Evolutionary conservation across 305 asterid genomes (phyloP).

Genomic region (Euphrasia arctica): DNA sequence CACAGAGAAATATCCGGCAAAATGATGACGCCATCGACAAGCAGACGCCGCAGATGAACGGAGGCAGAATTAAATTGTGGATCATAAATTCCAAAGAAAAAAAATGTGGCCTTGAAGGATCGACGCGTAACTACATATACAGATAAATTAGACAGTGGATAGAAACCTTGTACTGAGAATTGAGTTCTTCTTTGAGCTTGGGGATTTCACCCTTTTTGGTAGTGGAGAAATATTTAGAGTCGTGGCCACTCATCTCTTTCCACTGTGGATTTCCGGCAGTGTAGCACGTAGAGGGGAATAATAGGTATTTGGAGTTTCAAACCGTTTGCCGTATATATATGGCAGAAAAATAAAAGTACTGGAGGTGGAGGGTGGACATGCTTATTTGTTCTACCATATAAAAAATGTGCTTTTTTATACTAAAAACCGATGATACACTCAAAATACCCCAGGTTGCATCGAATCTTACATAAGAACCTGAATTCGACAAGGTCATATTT

Average conservation of each 20-base stretch:
- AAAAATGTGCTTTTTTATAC: too few species aligned
- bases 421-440: too few species aligned
- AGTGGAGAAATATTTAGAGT: conserved; percentile 96
- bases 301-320: too few species aligned
- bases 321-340: too few species aligned
- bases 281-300: conserved; percentile 21
- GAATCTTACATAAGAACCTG: too few species aligned
- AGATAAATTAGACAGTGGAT: conserved; percentile 19
- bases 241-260: conserved; percentile 89
- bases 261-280: conserved; percentile 28
- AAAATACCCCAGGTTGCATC: too few species aligned
- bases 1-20: conserved; percentile 21
- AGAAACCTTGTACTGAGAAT: conserved; percentile 96
- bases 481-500: too few species aligned
- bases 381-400: too few species aligned
- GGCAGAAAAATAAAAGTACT: too few species aligned
- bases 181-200: conserved; percentile 97
- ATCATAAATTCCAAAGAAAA: neutral
- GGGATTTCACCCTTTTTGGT: conserved; percentile 99
- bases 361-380: conserved; percentile 16
- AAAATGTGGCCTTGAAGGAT: conserved; percentile 7
- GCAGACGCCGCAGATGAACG: conserved; percentile 34
- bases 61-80: neutral
- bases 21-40: conserved; percentile 25
- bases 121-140: neutral